Conservation (phyloP, 148 eudicot species). For the Cornus controversa region DNA sequence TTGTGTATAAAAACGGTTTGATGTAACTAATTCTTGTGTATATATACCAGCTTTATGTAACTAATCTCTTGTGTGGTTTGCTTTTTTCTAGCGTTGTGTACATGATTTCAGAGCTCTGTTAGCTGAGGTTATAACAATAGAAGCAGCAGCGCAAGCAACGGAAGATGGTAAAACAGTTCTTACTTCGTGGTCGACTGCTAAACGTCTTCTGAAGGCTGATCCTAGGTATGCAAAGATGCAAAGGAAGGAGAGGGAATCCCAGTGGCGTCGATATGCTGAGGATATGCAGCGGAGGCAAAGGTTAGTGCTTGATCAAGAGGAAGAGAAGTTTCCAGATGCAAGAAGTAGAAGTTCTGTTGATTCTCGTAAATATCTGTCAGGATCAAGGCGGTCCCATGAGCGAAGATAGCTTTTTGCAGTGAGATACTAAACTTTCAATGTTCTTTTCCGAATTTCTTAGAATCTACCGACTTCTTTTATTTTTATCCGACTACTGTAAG, state of each 20-base stretch:
- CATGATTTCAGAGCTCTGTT: constrained; percentile 64
- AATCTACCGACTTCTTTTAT: no score
- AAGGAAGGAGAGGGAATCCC: constrained; percentile 79
- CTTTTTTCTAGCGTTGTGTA: constrained; percentile 50
- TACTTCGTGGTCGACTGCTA: constrained; percentile 95
- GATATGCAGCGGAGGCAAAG: constrained; percentile 66
- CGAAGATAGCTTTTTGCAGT: constrained; percentile 21
- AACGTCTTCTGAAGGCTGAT: constrained; percentile 65
- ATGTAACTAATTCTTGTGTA: no score
- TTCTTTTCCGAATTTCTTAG: no score
- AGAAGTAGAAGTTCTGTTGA: constrained; percentile 43
- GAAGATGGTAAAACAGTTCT: constrained; percentile 78
- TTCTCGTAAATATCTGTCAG: constrained; percentile 38
- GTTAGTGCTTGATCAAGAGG: constrained; percentile 38
- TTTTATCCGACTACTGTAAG: no score
- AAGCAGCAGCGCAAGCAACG: constrained; percentile 56
- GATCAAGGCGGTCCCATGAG: constrained; percentile 42
- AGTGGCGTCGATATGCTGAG: constrained; percentile 86
- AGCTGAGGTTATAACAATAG: constrained; percentile 62
- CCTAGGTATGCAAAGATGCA: constrained; percentile 67
- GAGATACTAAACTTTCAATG: not conserved
- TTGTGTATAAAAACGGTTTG: no score
- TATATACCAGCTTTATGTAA: not conserved
- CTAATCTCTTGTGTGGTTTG: not conserved
- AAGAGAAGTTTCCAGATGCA: constrained; percentile 46